A percentile compares a stretch with the other conserved stretches of the same genome.
These are phyloP conservation scores for Ophiostoma sp. DNA, from an alignment of 2,329 filamentous ascomycete species.

Conservation along the genomic window DNA sequence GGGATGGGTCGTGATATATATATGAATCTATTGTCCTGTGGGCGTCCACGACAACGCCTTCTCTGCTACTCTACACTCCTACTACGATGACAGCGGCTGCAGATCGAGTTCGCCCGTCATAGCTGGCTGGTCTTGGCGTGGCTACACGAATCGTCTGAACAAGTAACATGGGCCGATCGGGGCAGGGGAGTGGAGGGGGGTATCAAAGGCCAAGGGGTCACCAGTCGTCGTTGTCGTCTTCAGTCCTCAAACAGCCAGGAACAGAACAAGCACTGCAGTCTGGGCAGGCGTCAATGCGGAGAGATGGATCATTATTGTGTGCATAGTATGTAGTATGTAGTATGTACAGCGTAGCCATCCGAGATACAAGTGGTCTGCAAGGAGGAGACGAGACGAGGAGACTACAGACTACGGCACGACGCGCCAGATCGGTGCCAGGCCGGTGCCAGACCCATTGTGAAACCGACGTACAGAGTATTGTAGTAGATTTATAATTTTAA, in stretches of 20 bases:
- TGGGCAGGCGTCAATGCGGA: neutral
- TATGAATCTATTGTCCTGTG: neutral
- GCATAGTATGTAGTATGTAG: too few relatives aligned
- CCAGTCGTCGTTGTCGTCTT: too few relatives aligned
- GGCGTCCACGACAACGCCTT: neutral
- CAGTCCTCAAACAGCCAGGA: neutral
- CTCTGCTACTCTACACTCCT: neutral
- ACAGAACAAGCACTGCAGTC: neutral
- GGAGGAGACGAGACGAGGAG: neutral
- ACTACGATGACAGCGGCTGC: slow-evolving; percentile 2
- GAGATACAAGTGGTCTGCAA: neutral
- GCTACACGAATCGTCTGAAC: slow-evolving; percentile 14
- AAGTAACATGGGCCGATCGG: neutral
- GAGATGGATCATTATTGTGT: neutral
- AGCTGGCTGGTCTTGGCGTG: neutral
- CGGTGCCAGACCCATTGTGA: slow-evolving; percentile 6
- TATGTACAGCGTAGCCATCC: neutral
- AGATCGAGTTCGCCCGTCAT: slow-evolving; percentile 7
- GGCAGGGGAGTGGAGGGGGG: neutral
- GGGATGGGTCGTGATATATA: slow-evolving; percentile 9
- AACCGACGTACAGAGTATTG: neutral
- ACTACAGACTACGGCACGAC: neutral
- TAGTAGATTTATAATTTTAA: too few relatives aligned
- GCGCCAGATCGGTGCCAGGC: neutral
- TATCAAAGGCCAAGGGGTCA: neutral